phyloP scores from a whole-genome alignment of 2,329 filamentous ascomycete species.

The Hymenoscyphus scutula region DNA sequence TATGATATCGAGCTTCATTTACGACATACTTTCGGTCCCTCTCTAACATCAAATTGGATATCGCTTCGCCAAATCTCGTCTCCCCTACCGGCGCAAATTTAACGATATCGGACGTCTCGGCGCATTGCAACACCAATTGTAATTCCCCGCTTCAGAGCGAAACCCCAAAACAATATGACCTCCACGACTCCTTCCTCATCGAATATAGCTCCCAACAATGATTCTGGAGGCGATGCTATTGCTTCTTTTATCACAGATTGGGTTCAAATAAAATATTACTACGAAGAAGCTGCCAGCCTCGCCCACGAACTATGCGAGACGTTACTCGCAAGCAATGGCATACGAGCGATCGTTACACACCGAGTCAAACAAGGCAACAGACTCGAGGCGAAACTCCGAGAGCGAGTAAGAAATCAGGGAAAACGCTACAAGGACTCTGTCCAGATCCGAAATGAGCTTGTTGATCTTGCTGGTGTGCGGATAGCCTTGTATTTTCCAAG shows the following conservation, averaged over 20 bases:
- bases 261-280: slow-evolving; percentile 17
- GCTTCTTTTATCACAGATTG: slow-evolving; percentile 15
- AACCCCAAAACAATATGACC: background rate
- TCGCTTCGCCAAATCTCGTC: background rate
- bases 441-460: slow-evolving; percentile 16
- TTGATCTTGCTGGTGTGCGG: slow-evolving; percentile 19
- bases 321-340: slow-evolving; percentile 13
- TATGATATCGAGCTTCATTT: background rate
- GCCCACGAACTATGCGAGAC: slow-evolving; percentile 16
- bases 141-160: no score
- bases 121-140: background rate
- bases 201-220: background rate
- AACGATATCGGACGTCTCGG: no score
- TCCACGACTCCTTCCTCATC: background rate
- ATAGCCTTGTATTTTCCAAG: slow-evolving; percentile 20
- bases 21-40: background rate
- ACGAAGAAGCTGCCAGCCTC: slow-evolving; percentile 11
- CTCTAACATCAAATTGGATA: background rate
- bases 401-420: slow-evolving; percentile 14
- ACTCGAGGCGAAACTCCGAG: slow-evolving; percentile 16
- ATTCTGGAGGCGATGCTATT: slow-evolving; percentile 6
- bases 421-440: slow-evolving; percentile 2
- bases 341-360: slow-evolving; percentile 17
- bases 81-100: background rate
- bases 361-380: slow-evolving; percentile 14